Base-by-base conservation (phyloP, 768 basidiomycete species). In the Auricularia cornea region DNA sequence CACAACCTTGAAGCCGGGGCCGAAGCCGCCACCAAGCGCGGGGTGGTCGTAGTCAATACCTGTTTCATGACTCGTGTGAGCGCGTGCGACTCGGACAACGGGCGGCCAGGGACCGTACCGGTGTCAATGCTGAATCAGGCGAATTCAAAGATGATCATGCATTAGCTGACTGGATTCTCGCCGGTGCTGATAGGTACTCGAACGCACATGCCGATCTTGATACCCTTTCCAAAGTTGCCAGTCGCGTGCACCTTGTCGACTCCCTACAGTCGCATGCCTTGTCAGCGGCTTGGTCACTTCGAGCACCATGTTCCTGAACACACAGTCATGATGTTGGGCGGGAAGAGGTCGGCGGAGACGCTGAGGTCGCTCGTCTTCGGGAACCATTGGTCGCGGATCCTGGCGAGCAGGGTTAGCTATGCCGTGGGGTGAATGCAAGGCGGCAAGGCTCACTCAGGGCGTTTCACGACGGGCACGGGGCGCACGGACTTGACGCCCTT, bases 121-220 rank as follows among this genome's bases (percentile, higher is more conserved):
- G 71, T 67, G 66, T 85, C 84, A 60, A 88, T 77, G 52, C 83
- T 84, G 38, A 35, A 59, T 26, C n/a, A 28, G 6, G 59, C 16
- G 35, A 38, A 38, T 38, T 38, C 16, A 8, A 38, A 38, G 35
- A 35, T 14, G 54, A 31, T 57, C 26, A 31, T 30, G 30, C 28
- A 8, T 57, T 31, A 57, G 23, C 28, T 28, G 28, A 31, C 11
- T 8, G 18, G 10, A 30, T 10, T 57, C 30, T 18, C 20, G 44
- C 44, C 20, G 20, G 38, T 5, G 59, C 18, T 38, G 52, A 60
- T 14, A 2, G 60, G 14, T 29, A 26, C 16, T 23, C 33, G 18
- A 48, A 69, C 71, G 51, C 76, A 67, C 31, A 76, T 66, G 3
- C 66, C 78, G 33, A 79, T 67, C 61, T 74, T 73, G 70, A 77